A percentile compares a stretch with the other conserved stretches of the same genome.
These are phyloP conservation scores for Apiospora aurea DNA, from an alignment of 2,329 filamentous ascomycete genomes.

Conservation along the genomic window DNA sequence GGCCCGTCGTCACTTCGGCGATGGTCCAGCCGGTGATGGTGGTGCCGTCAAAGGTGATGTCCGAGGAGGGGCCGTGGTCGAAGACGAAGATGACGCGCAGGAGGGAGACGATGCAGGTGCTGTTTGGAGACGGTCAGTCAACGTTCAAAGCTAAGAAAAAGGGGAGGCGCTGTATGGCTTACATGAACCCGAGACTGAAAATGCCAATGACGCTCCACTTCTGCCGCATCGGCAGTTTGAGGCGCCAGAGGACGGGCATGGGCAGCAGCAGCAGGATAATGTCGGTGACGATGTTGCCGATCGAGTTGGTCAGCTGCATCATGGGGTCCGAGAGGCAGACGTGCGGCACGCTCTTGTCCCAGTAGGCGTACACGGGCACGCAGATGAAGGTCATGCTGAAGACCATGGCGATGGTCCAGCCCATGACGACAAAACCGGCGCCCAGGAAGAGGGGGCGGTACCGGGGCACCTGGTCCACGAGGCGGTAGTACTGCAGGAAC, in stretches of 20 bases:
- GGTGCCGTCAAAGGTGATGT: slow-evolving; percentile 31
- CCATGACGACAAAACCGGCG: slow-evolving; percentile 30
- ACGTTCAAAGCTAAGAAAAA: neutral
- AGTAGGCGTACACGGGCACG: slow-evolving; percentile 30
- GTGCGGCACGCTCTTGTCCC: slow-evolving; percentile 24
- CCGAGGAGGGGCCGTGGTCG: slow-evolving; percentile 24
- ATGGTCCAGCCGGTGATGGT: slow-evolving; percentile 32
- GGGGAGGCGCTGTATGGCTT: slow-evolving; percentile 23
- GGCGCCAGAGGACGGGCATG: slow-evolving; percentile 34
- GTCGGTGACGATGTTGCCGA: slow-evolving; percentile 36
- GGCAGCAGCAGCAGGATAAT: slow-evolving; percentile 34
- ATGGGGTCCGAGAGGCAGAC: slow-evolving; percentile 30
- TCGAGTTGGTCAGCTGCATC: slow-evolving; percentile 32
- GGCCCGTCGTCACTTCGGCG: slow-evolving; percentile 33
- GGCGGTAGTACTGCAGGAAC: slow-evolving; percentile 37
- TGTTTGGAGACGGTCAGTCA: neutral
- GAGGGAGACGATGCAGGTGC: slow-evolving; percentile 35
- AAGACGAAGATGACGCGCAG: slow-evolving; percentile 33
- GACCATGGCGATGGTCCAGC: slow-evolving; percentile 33
- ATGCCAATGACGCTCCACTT: slow-evolving; percentile 34
- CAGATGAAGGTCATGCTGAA: slow-evolving; percentile 34
- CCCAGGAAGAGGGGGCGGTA: slow-evolving; percentile 31
- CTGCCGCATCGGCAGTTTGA: slow-evolving; percentile 33
- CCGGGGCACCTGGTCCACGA: slow-evolving; percentile 33
- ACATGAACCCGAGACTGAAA: slow-evolving; percentile 35